phyloP scores from a whole-genome alignment of 139 green algal species.

The Coelastrella sp. region DNA sequence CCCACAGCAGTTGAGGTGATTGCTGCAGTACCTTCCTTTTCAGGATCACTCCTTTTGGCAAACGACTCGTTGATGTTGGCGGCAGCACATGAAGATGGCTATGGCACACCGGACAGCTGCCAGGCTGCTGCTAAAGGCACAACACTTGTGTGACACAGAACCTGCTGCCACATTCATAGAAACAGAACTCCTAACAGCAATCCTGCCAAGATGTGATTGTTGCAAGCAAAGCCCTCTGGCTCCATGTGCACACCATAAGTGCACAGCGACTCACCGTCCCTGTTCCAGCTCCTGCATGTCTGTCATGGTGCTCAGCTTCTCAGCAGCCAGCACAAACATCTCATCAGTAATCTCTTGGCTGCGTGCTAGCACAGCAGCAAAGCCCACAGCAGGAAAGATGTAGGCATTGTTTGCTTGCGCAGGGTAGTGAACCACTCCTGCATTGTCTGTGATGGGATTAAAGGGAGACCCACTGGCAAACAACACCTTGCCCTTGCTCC shows the following conservation, averaged over 20 bases:
- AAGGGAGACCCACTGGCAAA: slow-evolving; percentile 92
- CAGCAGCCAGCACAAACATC: slow-evolving; percentile 74
- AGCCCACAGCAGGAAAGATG: slow-evolving; percentile 79
- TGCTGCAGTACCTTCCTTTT: no score
- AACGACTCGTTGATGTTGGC: no score
- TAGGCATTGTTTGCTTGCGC: slow-evolving; percentile 86
- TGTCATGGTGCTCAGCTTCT: slow-evolving; percentile 66
- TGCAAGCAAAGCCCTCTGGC: not conserved
- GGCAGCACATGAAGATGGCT: no score
- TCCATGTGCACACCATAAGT: not conserved
- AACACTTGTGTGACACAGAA: no score
- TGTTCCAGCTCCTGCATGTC: slow-evolving; percentile 44
- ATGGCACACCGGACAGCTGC: no score
- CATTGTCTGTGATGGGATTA: slow-evolving; percentile 53
- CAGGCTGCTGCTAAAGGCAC: no score
- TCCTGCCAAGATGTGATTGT: not conserved
- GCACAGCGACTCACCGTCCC: not conserved
- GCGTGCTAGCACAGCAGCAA: slow-evolving; percentile 53
- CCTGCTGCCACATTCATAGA: no score
- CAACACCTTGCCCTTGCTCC: slow-evolving; percentile 75
- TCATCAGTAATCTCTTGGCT: slow-evolving; percentile 40
- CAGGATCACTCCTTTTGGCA: no score
- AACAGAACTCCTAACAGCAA: not conserved
- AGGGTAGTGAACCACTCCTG: slow-evolving; percentile 50
- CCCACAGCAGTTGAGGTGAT: no score